These are phyloP conservation scores for Hypoxylon subgilvum DNA, from an alignment of 495 filamentous ascomycete genomes.

Conservation along the genomic window DNA sequence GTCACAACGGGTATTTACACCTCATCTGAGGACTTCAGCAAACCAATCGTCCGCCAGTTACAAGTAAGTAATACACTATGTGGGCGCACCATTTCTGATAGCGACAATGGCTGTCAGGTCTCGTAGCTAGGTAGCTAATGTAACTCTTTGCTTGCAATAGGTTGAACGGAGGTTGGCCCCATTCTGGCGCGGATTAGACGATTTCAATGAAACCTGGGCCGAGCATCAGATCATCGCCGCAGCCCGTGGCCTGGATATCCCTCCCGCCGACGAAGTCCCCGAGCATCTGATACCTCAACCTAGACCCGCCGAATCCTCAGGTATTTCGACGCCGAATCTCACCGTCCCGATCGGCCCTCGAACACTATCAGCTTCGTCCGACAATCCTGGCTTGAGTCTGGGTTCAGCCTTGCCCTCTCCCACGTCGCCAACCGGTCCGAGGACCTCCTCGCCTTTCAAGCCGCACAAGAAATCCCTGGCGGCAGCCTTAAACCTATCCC, in stretches of 20 bases:
- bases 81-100: constrained; percentile 6
- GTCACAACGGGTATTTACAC: constrained; percentile 95
- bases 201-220: constrained; percentile 86
- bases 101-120: neutral
- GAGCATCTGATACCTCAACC: constrained; percentile 65
- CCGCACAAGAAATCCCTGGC: constrained; percentile 86
- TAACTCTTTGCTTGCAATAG: constrained; percentile 54
- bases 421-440: constrained; percentile 48
- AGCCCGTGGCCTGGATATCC: constrained; percentile 82
- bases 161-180: constrained; percentile 92
- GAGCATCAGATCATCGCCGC: constrained; percentile 93
- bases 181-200: constrained; percentile 92
- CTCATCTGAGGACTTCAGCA: constrained; percentile 91
- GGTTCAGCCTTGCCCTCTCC: constrained; percentile 63
- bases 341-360: constrained; percentile 78
- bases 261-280: constrained; percentile 80
- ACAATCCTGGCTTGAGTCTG: constrained; percentile 58
- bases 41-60: constrained; percentile 84
- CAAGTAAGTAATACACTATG: constrained; percentile 65
- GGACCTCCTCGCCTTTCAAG: constrained; percentile 56
- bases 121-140: no score
- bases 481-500: constrained; percentile 72
- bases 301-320: constrained; percentile 45
- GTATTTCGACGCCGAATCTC: constrained; percentile 53
- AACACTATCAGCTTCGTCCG: constrained; percentile 77